Evolutionary conservation across 768 basidiomycete species (phyloP), one percentile per base, ranked within the genome.

Genomic region (Leccinum olivaceopallidum): DNA sequence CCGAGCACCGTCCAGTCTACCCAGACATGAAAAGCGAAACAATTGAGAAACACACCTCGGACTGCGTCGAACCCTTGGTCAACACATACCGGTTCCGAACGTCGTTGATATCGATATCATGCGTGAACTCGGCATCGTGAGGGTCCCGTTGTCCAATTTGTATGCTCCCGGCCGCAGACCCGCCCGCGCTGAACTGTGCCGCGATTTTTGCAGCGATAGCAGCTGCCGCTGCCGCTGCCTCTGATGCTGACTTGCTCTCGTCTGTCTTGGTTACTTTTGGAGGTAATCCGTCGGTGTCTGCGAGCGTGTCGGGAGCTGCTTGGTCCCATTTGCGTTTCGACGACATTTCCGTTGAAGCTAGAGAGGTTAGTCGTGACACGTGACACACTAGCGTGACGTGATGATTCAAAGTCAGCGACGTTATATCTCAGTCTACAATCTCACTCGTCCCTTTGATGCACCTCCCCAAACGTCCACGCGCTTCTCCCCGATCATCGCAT

Each of bases 91-190:
- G 82, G 76, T 98, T 98, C 72, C 95, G 80, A 53, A 95, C 80
- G 75, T 98, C 95, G 73, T 98, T 98, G 74, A 98, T 97, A 73
- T 98, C 96, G 58, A 98, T 95, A 69, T 97, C 93, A 65, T 92
- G 84, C 13, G 86, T 88, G 67, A 88, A 98, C 51, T 91, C 92
- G 48, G 81, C 91, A 65, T 92, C 90, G 53, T 90, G 85, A 2
- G 80, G 79, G 69, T 92, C 91, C 64, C 84, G 84, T 54, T 76
- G 67, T 18, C 80, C 81, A 60, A 78, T 69, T 66, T 79, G 65
- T 61, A 76, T 80, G 70, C 70, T 75, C 72, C 67, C 80, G 56
- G 68, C 67, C 5, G 69, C 79, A 61, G 71, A 65, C 44, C 62
- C 80, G 66, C 71, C 73, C 2, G 82, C 82, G 57, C 79, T 81